These are phyloP conservation scores for Catenaria anguillulae DNA, from an alignment of 371 early-diverging fungal genomes.

Conservation along the genomic window DNA sequence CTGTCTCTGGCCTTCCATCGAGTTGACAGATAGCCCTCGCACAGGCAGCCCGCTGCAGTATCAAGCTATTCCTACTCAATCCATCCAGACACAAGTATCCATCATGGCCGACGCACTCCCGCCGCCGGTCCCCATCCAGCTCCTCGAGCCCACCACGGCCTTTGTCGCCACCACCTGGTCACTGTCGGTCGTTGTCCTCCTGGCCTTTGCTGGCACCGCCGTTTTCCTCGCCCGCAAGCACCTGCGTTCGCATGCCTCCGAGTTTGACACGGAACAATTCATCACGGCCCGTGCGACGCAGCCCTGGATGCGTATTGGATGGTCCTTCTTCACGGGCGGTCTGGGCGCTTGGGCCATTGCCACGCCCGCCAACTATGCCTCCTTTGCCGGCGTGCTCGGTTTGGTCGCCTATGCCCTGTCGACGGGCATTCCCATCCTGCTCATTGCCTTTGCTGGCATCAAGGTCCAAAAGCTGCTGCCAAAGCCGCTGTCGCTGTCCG, in stretches of 20 bases:
- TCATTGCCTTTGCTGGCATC: conserved; percentile 32
- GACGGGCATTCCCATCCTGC: conserved; percentile 33
- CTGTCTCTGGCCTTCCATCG: too few species aligned
- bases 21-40: too few species aligned
- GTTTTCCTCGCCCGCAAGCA: neutral
- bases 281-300: conserved; percentile 21
- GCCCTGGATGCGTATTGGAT: conserved; percentile 16
- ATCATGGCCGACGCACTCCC: too few species aligned
- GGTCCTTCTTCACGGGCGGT: conserved; percentile 8
- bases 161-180: conserved; percentile 8
- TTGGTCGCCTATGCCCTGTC: conserved; percentile 33
- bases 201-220: neutral
- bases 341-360: conserved; percentile 6
- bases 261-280: conserved; percentile 18
- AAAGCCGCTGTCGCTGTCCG: conserved; percentile 25
- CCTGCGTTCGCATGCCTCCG: neutral
- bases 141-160: neutral
- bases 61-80: too few species aligned
- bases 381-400: conserved; percentile 11
- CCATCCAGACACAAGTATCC: too few species aligned
- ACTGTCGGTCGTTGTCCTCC: neutral
- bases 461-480: conserved; percentile 29
- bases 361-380: conserved; percentile 1
- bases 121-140: neutral
- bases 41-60: too few species aligned